phyloP scores from a whole-genome alignment of 768 basidiomycete species.

The Galerina sulciceps region DNA sequence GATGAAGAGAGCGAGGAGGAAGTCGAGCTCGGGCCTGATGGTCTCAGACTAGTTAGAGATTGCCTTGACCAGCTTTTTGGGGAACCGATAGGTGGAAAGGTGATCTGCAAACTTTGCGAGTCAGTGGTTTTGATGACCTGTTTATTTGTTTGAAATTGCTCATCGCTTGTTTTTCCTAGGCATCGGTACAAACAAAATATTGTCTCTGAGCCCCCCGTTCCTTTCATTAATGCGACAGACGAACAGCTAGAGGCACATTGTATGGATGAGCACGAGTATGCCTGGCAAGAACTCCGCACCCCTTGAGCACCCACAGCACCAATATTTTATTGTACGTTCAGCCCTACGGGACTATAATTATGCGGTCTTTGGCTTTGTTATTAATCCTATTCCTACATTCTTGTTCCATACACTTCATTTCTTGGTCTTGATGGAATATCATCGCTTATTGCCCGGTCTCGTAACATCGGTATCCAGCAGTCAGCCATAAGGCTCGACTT shows the following conservation, averaged over 20 bases:
- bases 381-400: background rate
- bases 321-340: background rate
- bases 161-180: constrained; percentile 24
- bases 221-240: constrained; percentile 39
- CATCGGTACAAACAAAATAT: constrained; percentile 36
- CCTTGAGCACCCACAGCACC: background rate
- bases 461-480: background rate
- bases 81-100: constrained; percentile 30
- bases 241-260: constrained; percentile 55
- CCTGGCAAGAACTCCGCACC: constrained; percentile 49
- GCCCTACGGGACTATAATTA: too few species aligned
- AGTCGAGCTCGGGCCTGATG: constrained; percentile 44
- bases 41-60: constrained; percentile 41
- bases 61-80: constrained; percentile 49
- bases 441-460: background rate
- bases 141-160: background rate
- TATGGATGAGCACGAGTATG: constrained; percentile 47
- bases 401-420: background rate
- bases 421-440: background rate
- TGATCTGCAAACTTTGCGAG: constrained; percentile 57
- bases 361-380: background rate
- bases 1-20: constrained; percentile 39
- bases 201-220: constrained; percentile 31
- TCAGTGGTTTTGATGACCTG: constrained; percentile 31
- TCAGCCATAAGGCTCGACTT: background rate